Evolutionary conservation across 768 basidiomycete genomes (phyloP).

Genomic region (Macrolepiota dolichaula): DNA sequence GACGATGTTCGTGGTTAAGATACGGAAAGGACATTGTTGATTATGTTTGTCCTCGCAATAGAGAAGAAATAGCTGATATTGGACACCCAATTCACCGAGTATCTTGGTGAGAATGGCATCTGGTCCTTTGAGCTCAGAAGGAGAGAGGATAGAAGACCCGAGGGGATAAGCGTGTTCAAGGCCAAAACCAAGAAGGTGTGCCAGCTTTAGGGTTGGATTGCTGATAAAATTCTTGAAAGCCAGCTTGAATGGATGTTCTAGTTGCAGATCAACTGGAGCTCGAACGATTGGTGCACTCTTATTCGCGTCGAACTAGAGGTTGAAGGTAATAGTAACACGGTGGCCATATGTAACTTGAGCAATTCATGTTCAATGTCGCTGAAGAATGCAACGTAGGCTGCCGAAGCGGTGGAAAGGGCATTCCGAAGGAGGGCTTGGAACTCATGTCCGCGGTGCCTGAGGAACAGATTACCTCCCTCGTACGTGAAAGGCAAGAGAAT

Average conservation of each 20-base stretch:
- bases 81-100: neutral
- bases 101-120: constrained; percentile 12
- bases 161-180: constrained; percentile 15
- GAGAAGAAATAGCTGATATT: constrained; percentile 2
- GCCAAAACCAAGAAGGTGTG: constrained; percentile 16
- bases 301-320: too few relatives aligned
- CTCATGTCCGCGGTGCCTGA: neutral
- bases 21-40: neutral
- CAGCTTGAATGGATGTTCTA: constrained; percentile 1
- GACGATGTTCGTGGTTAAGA: neutral
- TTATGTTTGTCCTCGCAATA: constrained; percentile 3
- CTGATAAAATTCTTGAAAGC: neutral
- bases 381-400: neutral
- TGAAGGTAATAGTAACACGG: too few relatives aligned
- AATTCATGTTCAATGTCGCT: neutral
- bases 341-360: neutral
- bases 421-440: neutral
- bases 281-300: neutral
- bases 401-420: constrained; percentile 17
- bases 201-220: neutral
- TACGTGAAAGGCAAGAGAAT: constrained; percentile 33
- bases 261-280: neutral
- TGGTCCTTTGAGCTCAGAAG: constrained; percentile 7
- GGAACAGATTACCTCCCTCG: neutral
- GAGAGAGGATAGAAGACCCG: neutral